Conservation (phyloP, 129 eudicot species). For the Flaveria robusta region DNA sequence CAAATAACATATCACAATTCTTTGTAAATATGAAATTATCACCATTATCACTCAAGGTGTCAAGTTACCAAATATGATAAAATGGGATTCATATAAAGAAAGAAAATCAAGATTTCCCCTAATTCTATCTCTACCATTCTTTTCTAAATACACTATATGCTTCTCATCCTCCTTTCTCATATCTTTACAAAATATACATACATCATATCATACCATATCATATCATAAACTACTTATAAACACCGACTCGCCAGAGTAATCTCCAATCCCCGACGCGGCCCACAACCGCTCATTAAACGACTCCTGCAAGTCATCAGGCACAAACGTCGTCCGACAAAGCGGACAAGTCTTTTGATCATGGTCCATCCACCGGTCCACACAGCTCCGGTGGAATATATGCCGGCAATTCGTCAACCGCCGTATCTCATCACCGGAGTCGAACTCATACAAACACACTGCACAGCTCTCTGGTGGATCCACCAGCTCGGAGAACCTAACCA, state of each 20-base stretch:
- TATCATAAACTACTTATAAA: constrained; percentile 3
- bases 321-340: constrained; percentile 23
- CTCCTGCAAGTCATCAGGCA: constrained; percentile 37
- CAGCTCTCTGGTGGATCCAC: constrained; percentile 38
- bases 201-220: neutral
- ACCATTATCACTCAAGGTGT: too few relatives aligned
- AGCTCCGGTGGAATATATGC: neutral
- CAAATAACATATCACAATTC: too few relatives aligned
- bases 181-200: neutral
- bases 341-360: constrained; percentile 12
- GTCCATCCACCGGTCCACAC: constrained; percentile 19
- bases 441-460: constrained; percentile 54
- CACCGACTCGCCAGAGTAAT: constrained; percentile 17
- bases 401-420: constrained; percentile 39
- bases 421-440: constrained; percentile 43
- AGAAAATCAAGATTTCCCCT: neutral
- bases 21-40: too few relatives aligned
- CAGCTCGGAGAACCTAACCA: neutral
- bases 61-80: neutral
- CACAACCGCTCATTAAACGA: constrained; percentile 53
- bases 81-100: neutral
- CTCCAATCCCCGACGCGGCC: constrained; percentile 36
- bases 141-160: neutral
- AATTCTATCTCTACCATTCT: neutral
- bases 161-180: neutral